Percentiles rank a stretch among this genome's conserved stretches.
phyloP scores from a whole-genome alignment of 108 stramenopile species.

The Tribonema minus region DNA sequence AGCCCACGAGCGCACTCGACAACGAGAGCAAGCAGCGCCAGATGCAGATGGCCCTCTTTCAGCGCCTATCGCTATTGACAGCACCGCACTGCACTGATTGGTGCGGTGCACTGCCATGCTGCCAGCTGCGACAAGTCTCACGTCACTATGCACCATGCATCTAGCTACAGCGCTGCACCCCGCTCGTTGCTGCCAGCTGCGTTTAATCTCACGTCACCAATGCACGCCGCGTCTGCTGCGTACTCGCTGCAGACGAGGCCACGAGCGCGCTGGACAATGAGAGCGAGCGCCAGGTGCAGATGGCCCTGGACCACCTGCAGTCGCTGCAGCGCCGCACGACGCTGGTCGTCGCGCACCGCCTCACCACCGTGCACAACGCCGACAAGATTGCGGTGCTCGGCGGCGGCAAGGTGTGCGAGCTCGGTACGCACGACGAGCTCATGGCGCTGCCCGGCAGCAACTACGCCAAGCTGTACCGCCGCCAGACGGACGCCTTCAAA shows the following conservation, averaged over 20 bases:
- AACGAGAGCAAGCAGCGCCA: no score
- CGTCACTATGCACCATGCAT: no score
- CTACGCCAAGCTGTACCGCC: conserved; percentile 31
- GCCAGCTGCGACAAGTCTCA: no score
- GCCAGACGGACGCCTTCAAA: conserved; percentile 24
- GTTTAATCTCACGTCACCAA: no score
- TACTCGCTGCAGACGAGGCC: conserved; percentile 84
- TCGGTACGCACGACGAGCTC: conserved; percentile 73
- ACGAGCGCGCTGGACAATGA: conserved; percentile 76
- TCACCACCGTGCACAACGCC: conserved; percentile 52
- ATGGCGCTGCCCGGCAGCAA: conserved; percentile 20
- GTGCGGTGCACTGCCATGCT: no score
- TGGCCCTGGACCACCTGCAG: conserved; percentile 67
- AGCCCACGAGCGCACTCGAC: no score
- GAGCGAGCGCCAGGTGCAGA: conserved; percentile 60
- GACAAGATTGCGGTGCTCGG: conserved; percentile 22
- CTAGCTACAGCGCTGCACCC: no score
- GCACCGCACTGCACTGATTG: no score
- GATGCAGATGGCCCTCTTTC: no score
- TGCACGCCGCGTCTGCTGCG: no score
- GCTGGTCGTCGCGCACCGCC: conserved; percentile 75
- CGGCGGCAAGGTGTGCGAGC: conserved; percentile 55
- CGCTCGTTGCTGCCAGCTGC: no score
- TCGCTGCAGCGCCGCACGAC: conserved; percentile 39
- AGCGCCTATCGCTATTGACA: no score